phyloP scores from a whole-genome alignment of 345 rosid species.

The Hibiscus tridactylites region DNA sequence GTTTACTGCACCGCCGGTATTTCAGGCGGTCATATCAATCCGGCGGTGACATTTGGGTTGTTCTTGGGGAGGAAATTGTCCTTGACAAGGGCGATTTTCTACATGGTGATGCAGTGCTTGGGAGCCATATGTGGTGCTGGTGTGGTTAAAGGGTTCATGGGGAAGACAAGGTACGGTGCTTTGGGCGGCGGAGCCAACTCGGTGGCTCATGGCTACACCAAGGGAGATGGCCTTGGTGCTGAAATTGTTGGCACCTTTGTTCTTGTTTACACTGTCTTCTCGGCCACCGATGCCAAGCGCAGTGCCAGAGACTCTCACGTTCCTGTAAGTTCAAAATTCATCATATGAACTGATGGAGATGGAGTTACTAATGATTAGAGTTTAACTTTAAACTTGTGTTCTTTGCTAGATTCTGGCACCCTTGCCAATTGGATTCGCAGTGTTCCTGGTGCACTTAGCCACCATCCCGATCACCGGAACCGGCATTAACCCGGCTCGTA shows the following conservation, averaged over 20 bases:
- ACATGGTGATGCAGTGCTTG: constrained; percentile 49
- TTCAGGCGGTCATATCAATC: constrained; percentile 56
- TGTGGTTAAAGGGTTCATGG: constrained; percentile 44
- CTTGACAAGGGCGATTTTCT: constrained; percentile 36
- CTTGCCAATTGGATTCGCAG: constrained; percentile 58
- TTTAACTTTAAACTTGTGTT: not conserved
- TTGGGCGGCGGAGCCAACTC: constrained; percentile 36
- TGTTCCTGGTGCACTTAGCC: constrained; percentile 64
- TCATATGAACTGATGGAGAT: no score
- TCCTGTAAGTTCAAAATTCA: constrained; percentile 29
- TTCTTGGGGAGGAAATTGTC: constrained; percentile 48
- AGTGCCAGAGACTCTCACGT: constrained; percentile 56
- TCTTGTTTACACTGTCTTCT: constrained; percentile 47
- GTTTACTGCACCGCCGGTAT: constrained; percentile 75
- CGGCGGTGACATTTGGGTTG: constrained; percentile 44
- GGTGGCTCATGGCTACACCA: constrained; percentile 32
- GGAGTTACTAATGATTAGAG: not conserved
- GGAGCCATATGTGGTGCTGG: constrained; percentile 55
- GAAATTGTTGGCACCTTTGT: constrained; percentile 39
- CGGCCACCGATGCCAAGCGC: constrained; percentile 54
- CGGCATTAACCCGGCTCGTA: constrained; percentile 65
- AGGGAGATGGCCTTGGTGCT: constrained; percentile 44
- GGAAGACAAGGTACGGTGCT: constrained; percentile 5
- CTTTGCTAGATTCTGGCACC: constrained; percentile 52
- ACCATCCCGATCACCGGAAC: constrained; percentile 65